Evolutionary conservation across 108 stramenopile species (phyloP).

Genomic region (Skeletonema costatum): DNA sequence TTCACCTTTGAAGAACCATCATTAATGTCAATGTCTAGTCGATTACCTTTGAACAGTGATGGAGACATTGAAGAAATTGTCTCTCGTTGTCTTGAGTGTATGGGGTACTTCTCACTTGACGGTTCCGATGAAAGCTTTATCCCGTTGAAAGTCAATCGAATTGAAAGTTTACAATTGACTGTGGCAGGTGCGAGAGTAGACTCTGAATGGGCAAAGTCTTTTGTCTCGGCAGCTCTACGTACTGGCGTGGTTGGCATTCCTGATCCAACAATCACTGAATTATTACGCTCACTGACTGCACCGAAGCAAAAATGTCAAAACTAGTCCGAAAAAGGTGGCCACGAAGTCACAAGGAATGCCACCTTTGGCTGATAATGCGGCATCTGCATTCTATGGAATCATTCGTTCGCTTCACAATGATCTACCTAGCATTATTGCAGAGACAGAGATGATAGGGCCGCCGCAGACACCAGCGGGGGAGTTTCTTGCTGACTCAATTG

Average conservation of each 20-base stretch:
- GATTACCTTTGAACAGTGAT: conserved; percentile 36
- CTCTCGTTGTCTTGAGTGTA: background rate
- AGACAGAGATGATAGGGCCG: background rate
- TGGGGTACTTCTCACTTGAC: conserved; percentile 6
- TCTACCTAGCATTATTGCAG: conserved; percentile 25
- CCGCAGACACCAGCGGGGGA: conserved; percentile 42
- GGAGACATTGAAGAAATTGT: conserved; percentile 32
- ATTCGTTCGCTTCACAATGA: conserved; percentile 57
- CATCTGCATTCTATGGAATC: conserved; percentile 61
- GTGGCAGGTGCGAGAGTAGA: conserved; percentile 34
- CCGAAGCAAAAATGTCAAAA: conserved; percentile 6
- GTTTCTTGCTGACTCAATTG: conserved; percentile 51
- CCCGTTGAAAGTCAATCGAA: conserved; percentile 23
- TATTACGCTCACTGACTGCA: conserved; percentile 27
- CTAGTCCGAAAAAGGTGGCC: background rate
- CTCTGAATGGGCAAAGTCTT: conserved; percentile 41
- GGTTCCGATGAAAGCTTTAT: conserved; percentile 2
- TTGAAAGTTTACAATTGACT: conserved; percentile 33
- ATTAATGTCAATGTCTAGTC: conserved; percentile 2
- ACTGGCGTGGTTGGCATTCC: conserved; percentile 23
- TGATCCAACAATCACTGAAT: conserved; percentile 37
- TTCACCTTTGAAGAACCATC: conserved; percentile 32
- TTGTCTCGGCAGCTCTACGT: conserved; percentile 36
- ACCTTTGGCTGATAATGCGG: conserved; percentile 50
- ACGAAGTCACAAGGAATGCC: conserved; percentile 15